These are phyloP conservation scores for Blechomonas ayalai DNA, from an alignment of 208 protist genomes.

Conservation along the genomic window DNA sequence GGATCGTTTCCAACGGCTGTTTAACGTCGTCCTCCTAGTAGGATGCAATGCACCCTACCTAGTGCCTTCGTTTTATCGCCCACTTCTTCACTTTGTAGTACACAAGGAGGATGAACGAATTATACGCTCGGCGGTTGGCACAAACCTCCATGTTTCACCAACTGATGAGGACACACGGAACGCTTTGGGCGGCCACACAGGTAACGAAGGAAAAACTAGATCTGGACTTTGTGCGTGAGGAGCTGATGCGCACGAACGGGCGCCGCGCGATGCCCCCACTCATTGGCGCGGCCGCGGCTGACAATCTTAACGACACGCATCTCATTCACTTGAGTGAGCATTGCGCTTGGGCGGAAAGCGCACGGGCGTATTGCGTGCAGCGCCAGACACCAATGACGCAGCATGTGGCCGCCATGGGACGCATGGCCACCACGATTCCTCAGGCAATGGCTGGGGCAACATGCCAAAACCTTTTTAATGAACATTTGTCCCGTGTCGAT, in stretches of 20 bases:
- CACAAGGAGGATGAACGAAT: constrained; percentile 72
- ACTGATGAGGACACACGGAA: constrained; percentile 78
- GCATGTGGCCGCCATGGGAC: constrained; percentile 77
- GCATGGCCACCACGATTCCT: constrained; percentile 82
- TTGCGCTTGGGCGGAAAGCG: constrained; percentile 73
- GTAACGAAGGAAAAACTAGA: constrained; percentile 79
- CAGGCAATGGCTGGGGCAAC: constrained; percentile 51
- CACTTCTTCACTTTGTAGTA: background rate
- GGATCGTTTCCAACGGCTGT: too few relatives aligned
- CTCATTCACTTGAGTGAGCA: constrained; percentile 74
- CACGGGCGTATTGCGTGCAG: constrained; percentile 71
- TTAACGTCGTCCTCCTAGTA: too few relatives aligned
- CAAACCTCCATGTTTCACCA: constrained; percentile 86
- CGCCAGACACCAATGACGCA: constrained; percentile 78
- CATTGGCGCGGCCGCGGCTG: constrained; percentile 41
- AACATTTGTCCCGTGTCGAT: constrained; percentile 70
- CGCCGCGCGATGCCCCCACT: constrained; percentile 78
- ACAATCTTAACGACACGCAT: constrained; percentile 54
- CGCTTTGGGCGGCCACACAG: constrained; percentile 82
- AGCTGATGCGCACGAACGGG: constrained; percentile 86
- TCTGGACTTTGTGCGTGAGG: constrained; percentile 70
- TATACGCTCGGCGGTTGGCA: constrained; percentile 68
- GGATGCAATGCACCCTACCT: too few relatives aligned
- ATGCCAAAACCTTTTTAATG: constrained; percentile 64
- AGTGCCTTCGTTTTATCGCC: too few relatives aligned